These are phyloP conservation scores for Colletotrichum noveboracense DNA, from an alignment of 2,329 filamentous ascomycete species.

Conservation along the genomic window DNA sequence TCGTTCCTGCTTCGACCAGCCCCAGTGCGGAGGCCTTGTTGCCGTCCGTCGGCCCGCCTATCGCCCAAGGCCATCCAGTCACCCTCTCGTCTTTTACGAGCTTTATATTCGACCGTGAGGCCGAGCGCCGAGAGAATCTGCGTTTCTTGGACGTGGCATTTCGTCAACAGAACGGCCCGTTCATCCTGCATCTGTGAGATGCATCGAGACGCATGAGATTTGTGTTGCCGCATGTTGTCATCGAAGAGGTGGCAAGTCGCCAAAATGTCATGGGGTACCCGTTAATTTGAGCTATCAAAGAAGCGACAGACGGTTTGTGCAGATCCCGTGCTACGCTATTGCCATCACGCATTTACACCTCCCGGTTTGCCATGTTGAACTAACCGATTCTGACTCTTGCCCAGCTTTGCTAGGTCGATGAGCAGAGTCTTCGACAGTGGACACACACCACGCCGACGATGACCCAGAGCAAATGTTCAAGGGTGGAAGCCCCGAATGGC, in stretches of 20 bases:
- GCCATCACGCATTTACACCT: neutral
- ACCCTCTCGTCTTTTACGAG: neutral
- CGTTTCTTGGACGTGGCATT: neutral
- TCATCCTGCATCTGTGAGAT: neutral
- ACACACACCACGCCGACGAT: neutral
- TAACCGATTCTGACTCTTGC: neutral
- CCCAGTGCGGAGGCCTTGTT: neutral
- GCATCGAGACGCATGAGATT: neutral
- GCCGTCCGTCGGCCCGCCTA: neutral
- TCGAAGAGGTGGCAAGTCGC: neutral
- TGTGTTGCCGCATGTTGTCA: neutral
- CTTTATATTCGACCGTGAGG: neutral
- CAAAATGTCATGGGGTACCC: neutral
- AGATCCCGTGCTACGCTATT: constrained; percentile 9
- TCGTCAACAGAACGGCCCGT: neutral
- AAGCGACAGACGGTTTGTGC: neutral
- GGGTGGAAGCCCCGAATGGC: neutral
- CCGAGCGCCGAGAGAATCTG: neutral
- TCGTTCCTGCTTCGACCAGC: neutral
- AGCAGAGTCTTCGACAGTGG: neutral
- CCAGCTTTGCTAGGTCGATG: neutral
- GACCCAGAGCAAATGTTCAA: neutral
- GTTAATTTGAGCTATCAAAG: neutral
- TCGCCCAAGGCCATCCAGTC: neutral
- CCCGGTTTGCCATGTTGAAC: neutral